Percentiles rank a stretch among this genome's conserved stretches.
These are phyloP conservation scores for Anthracocystis setariae DNA, from an alignment of 1,284 basidiomycete genomes.

Conservation along the genomic window DNA sequence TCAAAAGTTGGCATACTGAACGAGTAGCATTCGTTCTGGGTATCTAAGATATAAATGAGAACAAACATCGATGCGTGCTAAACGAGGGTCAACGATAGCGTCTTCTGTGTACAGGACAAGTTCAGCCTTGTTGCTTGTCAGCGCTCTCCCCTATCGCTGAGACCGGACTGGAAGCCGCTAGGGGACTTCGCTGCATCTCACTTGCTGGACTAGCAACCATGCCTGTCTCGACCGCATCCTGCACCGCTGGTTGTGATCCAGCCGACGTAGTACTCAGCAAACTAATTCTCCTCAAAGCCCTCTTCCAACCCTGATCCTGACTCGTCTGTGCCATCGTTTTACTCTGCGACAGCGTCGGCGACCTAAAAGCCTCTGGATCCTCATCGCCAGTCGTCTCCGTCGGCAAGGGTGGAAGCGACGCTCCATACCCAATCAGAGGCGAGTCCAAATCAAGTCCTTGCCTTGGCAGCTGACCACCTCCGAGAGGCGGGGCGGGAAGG, in stretches of 20 bases:
- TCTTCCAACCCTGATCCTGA: slow-evolving; percentile 42
- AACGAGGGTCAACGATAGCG: background rate
- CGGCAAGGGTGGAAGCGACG: slow-evolving; percentile 26
- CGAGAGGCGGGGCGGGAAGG: slow-evolving; percentile 15
- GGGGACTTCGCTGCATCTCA: slow-evolving; percentile 13
- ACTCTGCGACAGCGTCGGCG: slow-evolving; percentile 5
- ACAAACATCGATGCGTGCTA: no score
- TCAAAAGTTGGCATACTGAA: background rate
- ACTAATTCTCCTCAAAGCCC: slow-evolving; percentile 35
- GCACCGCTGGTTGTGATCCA: background rate
- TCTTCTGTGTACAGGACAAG: background rate
- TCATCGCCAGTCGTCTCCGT: slow-evolving; percentile 44
- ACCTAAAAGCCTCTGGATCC: slow-evolving; percentile 19
- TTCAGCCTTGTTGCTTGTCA: background rate
- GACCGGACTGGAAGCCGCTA: background rate
- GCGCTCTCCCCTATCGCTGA: background rate
- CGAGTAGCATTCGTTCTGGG: slow-evolving; percentile 6
- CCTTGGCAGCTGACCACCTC: background rate
- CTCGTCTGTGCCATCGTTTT: slow-evolving; percentile 10
- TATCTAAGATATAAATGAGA: slow-evolving; percentile 11
- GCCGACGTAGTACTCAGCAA: slow-evolving; percentile 21
- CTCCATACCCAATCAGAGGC: slow-evolving; percentile 29
- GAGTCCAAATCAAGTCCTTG: slow-evolving; percentile 12
- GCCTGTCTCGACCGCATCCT: background rate
- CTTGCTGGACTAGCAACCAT: slow-evolving; percentile 5